Conservation (phyloP, 1,284 basidiomycete species). For the Serendipita sp. region DNA sequence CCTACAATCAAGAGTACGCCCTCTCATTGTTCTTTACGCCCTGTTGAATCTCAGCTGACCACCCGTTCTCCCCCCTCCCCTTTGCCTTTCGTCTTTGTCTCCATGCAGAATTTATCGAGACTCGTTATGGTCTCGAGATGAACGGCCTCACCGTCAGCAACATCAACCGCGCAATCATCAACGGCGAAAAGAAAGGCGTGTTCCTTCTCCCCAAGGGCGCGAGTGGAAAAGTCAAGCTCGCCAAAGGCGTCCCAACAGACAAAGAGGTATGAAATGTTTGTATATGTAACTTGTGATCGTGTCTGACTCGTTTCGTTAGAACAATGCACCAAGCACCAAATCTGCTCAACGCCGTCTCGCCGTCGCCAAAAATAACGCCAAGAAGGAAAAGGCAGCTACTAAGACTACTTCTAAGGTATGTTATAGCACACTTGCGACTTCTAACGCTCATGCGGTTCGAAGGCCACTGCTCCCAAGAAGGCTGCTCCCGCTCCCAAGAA, state of each 20-base stretch:
- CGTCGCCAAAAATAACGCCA: conserved; percentile 3
- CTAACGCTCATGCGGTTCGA: conserved; percentile 21
- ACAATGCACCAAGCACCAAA: conserved; percentile 9
- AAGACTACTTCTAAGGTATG: conserved; percentile 18
- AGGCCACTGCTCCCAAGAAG: conserved; percentile 18
- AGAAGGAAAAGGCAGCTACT: conserved; percentile 15
- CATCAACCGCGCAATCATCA: conserved; percentile 67
- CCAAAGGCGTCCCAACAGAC: conserved; percentile 35
- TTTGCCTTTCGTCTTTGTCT: conserved; percentile 19
- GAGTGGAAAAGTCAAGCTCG: conserved; percentile 68
- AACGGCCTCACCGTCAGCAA: conserved; percentile 66
- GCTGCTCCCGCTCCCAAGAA: conserved; percentile 17
- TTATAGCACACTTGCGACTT: not conserved
- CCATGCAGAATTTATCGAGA: conserved; percentile 42
- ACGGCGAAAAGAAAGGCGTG: conserved; percentile 64
- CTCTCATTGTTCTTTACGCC: conserved; percentile 12
- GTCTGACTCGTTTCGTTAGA: conserved; percentile 17
- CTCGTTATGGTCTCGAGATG: conserved; percentile 66
- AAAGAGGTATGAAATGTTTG: conserved; percentile 38
- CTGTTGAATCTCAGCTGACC: not conserved
- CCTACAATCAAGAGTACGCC: conserved; percentile 79
- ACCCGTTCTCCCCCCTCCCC: not conserved
- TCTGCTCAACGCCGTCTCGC: conserved; percentile 9
- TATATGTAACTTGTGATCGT: conserved; percentile 40
- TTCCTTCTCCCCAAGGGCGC: conserved; percentile 81